These are phyloP conservation scores for Zhuliangozyma blackwelliae DNA, from an alignment of 1,139 yeast species.

Conservation along the genomic window DNA sequence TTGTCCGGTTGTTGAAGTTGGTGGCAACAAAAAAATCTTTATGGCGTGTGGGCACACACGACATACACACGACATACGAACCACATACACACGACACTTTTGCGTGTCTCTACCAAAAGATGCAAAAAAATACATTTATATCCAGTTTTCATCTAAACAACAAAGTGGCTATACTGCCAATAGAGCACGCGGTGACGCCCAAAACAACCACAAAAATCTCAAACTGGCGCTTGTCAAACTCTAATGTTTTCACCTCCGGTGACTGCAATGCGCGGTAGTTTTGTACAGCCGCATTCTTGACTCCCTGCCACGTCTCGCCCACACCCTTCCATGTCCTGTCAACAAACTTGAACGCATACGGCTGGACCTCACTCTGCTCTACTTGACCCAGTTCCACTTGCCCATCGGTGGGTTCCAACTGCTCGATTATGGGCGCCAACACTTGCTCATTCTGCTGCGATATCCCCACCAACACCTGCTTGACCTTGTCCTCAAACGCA, in stretches of 20 bases:
- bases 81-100: no score
- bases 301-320: constrained; percentile 18
- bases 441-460: constrained; percentile 11
- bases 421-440: constrained; percentile 10
- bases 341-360: constrained; percentile 2
- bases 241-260: constrained; percentile 14
- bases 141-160: no score
- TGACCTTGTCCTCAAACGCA: constrained; percentile 79
- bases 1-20: no score
- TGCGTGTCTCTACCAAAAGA: no score
- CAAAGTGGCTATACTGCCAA: constrained; percentile 20
- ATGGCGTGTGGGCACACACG: no score
- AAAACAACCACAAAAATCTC: constrained; percentile 17
- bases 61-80: no score
- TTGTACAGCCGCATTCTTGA: constrained; percentile 10
- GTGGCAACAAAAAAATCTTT: no score
- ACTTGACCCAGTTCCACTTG: constrained; percentile 1
- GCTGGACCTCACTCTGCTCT: constrained; percentile 1
- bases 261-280: constrained; percentile 19
- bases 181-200: constrained; percentile 17
- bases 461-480: constrained; percentile 38
- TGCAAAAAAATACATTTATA: no score
- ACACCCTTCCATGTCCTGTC: no score
- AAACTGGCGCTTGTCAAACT: constrained; percentile 22
- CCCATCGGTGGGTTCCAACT: constrained; percentile 8